phyloP scores from a whole-genome alignment of 139 green algal genomes.

The Chlorella sp. region DNA sequence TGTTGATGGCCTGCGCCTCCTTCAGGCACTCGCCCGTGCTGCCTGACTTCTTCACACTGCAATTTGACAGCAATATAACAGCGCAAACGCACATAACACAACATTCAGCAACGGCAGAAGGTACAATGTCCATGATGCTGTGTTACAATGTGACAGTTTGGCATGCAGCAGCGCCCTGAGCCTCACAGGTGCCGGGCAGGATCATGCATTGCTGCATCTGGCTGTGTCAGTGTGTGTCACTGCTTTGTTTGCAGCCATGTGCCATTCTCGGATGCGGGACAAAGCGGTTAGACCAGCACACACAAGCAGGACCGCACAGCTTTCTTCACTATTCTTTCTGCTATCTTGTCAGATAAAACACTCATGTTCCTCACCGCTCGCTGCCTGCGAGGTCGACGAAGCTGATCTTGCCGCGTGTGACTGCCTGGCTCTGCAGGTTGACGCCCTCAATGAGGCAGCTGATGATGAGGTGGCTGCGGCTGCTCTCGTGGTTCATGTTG shows the following conservation, averaged over 20 bases:
- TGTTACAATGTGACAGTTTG: neutral
- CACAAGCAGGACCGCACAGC: no score
- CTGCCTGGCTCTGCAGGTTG: slow-evolving; percentile 90
- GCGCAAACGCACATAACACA: no score
- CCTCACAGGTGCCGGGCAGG: no score
- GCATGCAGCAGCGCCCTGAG: no score
- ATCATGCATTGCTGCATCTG: no score
- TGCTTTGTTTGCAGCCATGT: no score
- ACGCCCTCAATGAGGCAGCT: slow-evolving; percentile 85
- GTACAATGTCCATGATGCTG: no score
- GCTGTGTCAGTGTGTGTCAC: neutral
- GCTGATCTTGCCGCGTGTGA: slow-evolving; percentile 85
- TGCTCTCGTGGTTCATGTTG: slow-evolving; percentile 87
- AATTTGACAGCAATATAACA: neutral
- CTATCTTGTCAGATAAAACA: no score
- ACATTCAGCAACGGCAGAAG: no score
- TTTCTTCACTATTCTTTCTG: no score
- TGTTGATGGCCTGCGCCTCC: slow-evolving; percentile 99
- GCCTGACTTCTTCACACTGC: slow-evolving; percentile 90
- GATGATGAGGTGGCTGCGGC: slow-evolving; percentile 91
- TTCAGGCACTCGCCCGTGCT: slow-evolving; percentile 90
- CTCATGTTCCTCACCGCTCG: slow-evolving; percentile 85
- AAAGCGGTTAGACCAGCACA: no score
- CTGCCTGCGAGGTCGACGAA: slow-evolving; percentile 95
- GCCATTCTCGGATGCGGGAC: no score